Evolutionary conservation across 371 early-diverging fungal genomes (phyloP), one percentile per base, ranked within the genome.

Genomic region (Mortierella sp.): DNA sequence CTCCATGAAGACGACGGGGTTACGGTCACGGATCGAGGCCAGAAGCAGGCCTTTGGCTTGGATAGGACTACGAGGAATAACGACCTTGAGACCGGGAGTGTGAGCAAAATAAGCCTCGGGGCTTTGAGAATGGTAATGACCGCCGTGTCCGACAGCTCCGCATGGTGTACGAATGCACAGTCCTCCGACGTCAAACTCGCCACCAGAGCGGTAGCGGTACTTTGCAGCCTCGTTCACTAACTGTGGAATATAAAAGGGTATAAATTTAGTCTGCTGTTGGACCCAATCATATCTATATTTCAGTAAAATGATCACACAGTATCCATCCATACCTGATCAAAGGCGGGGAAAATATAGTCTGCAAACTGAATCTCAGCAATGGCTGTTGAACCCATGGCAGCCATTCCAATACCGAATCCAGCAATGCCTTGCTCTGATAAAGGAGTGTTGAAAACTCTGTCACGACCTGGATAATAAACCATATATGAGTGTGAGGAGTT

Each of bases 321-420:
- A 30, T 58, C 14, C 5, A 30, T 58, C 28, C 26, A n/a, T 87
- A 92, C 93, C 87, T 98, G 98, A 86, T 98, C 99, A 83, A 97
- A 98, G 4, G 98, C 98, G 5, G 99, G 99, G 84, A 95, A 97
- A 12, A 98, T 96, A 73, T 98, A 98, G 84, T 98, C 98, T 16
- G 97, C 99, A 88, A 99, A 99, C 87, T 99, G 98, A 60, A 99
- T 98, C 84, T 99, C 99, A 30, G 98, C 98, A 74, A 99, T 97
- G 37, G 98, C 96, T 5, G 98, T 98, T 75, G 96, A 95, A 20
- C 99, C 99, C 79, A 95, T 94, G 35, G 98, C 88, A 0, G 99
- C 99, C 93, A 98, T 90, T 45, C 99, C 99, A 71, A 98, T 95
- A n/a, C 91, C 98, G 84, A 99, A 99, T 45, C 98, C 99, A 35